Evolutionary conservation across 1,284 basidiomycete genomes (phyloP).

Genomic region (Grifola frondosa): DNA sequence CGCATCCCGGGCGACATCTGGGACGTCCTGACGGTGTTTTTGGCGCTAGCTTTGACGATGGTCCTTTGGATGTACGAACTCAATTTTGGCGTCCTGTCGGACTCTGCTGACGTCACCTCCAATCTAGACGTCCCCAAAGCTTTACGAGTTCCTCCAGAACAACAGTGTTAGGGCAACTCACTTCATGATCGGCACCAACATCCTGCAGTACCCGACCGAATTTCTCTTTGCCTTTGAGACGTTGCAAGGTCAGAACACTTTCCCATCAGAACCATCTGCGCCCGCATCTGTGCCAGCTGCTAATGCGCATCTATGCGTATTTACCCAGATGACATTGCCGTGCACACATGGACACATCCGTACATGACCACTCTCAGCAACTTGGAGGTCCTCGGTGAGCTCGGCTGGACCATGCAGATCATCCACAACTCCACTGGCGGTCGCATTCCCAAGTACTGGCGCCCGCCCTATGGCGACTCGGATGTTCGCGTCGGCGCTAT

Average conservation of each 20-base stretch:
- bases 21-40: conserved; percentile 65
- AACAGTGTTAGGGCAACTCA: conserved; percentile 70
- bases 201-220: conserved; percentile 52
- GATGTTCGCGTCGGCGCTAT: conserved; percentile 75
- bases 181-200: conserved; percentile 81
- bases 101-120: conserved; percentile 1
- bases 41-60: conserved; percentile 76
- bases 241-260: conserved; percentile 31
- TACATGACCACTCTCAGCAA: conserved; percentile 81
- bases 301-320: not conserved
- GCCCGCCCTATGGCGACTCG: conserved; percentile 77
- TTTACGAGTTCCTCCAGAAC: conserved; percentile 57
- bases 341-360: conserved; percentile 81
- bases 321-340: conserved; percentile 59
- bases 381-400: conserved; percentile 68
- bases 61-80: conserved; percentile 59
- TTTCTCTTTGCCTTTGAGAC: conserved; percentile 54
- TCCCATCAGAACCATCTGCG: not conserved
- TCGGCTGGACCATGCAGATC: conserved; percentile 83
- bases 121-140: conserved; percentile 32
- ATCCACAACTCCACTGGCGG: conserved; percentile 82
- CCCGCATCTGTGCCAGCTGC: not conserved
- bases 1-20: conserved; percentile 58
- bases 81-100: not conserved
- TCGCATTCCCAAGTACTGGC: conserved; percentile 69